phyloP scores from a whole-genome alignment of 2,329 filamentous ascomycete species.

The Botrytis sinoallii region DNA sequence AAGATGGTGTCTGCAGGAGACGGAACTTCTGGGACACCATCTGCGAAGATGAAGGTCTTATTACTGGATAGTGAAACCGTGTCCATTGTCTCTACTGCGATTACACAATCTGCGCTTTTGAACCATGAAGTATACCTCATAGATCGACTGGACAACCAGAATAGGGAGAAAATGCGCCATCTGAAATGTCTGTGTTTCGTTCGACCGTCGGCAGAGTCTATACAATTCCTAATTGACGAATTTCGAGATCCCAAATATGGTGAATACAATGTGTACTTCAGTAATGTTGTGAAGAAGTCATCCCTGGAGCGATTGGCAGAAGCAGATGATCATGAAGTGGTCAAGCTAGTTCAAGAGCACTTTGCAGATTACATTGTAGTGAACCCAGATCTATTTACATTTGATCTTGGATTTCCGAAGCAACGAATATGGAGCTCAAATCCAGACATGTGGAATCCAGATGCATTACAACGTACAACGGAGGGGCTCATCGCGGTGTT shows the following conservation, averaged over 20 bases:
- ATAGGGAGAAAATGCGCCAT: slow-evolving; percentile 96
- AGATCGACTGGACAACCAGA: slow-evolving; percentile 86
- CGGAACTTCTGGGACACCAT: slow-evolving; percentile 59
- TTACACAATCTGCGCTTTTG: slow-evolving; percentile 89
- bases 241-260: slow-evolving; percentile 94
- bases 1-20: slow-evolving; percentile 92
- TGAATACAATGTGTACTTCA: slow-evolving; percentile 96
- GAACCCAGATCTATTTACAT: slow-evolving; percentile 87
- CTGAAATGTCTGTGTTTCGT: slow-evolving; percentile 90
- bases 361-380: slow-evolving; percentile 95
- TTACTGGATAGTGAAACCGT: slow-evolving; percentile 92
- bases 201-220: slow-evolving; percentile 85
- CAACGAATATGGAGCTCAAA: slow-evolving; percentile 76
- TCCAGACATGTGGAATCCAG: slow-evolving; percentile 86
- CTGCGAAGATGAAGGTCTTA: slow-evolving; percentile 97
- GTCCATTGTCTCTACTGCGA: slow-evolving; percentile 88
- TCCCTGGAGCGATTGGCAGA: slow-evolving; percentile 90
- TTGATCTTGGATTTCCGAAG: slow-evolving; percentile 69
- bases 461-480: slow-evolving; percentile 79
- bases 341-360: slow-evolving; percentile 89
- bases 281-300: slow-evolving; percentile 96
- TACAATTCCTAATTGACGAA: slow-evolving; percentile 93
- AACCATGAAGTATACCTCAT: slow-evolving; percentile 98
- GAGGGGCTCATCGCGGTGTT: slow-evolving; percentile 84
- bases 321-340: slow-evolving; percentile 95